Evolutionary conservation across 345 rosid genomes (phyloP), one percentile per base, ranked within the genome.

Genomic region (Salix brachista): DNA sequence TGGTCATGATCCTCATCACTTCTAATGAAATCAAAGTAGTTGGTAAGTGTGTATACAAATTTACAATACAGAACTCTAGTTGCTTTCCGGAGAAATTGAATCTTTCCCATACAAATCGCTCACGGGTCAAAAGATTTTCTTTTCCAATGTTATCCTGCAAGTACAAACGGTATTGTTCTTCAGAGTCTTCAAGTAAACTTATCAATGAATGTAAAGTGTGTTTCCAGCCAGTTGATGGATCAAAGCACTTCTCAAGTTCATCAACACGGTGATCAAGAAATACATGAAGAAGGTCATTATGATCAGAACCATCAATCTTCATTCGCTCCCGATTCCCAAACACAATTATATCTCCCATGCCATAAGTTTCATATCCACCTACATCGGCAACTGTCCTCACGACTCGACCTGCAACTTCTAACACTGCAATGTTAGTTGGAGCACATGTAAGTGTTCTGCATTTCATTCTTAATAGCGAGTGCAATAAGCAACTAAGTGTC

Each of bases 41-140:
- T 60, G 88, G 88, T 69, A 85, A 50, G 73, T 87, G 90, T 48
- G 76, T 69, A 37, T 52, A 80, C 72, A 85, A 56, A 79, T 81
- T 80, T 37, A 81, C 25, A 44, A 72, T 78, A 25, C 76, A 84
- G 66, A 23, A 13, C 4, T 78, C 28, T 69, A 87, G 67, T 32
- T 69, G 37, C 26, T 41, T 28, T 19, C 68, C 34, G 11, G 78
- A 30, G 36, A 1, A 13, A 1, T 26, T 32, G 69, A 87, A 75
- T 61, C 50, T 44, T 13, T 78, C 6, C 60, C 74, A 17, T 4
- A 82, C 30, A 56, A 78, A 84, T 13, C 72, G 75, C n/a, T 71
- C 10, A 50, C 69, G 69, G 8, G 83, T 68, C 26, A 65, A 68
- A 54, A 0, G 46, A 6, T 10, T 56, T 3, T 44, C 44, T 1